Evolutionary conservation across 148 eudicot species (phyloP).

Genomic region (Limonium bicolor): DNA sequence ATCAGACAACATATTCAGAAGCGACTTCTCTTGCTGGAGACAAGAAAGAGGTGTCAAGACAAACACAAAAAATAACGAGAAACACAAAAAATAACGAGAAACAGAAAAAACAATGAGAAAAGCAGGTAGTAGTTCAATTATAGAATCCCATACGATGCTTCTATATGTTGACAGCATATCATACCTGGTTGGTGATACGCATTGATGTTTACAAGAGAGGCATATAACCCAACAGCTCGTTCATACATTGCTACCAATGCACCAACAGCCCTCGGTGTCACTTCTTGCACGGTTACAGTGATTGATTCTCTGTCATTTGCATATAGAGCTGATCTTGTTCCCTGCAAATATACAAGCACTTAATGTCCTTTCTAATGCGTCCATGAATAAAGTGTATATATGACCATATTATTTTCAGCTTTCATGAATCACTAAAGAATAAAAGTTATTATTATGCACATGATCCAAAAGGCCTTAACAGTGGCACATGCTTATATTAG

Average conservation of each 20-base stretch:
- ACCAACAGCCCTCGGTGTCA: conserved; percentile 93
- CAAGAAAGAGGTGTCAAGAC: no score
- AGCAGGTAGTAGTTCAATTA: no score
- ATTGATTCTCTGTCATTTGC: conserved; percentile 86
- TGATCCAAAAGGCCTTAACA: no score
- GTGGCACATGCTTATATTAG: no score
- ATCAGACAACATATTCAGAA: no score
- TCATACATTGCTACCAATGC: conserved; percentile 89
- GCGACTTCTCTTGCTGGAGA: no score
- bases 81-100: neutral
- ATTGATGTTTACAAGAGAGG: conserved; percentile 78
- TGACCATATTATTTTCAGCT: no score
- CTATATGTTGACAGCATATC: neutral
- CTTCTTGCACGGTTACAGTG: conserved; percentile 90
- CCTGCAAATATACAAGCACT: conserved; percentile 59
- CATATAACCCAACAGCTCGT: conserved; percentile 97
- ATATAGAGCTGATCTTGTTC: conserved; percentile 95
- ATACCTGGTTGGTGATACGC: conserved; percentile 99
- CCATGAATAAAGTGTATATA: no score
- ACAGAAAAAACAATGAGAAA: neutral
- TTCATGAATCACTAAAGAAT: no score
- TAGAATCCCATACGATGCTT: no score
- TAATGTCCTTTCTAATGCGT: no score
- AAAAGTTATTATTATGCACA: no score
- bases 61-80: neutral